Conservation (phyloP, 371 early-diverging fungal genomes). For the Entomophthora muscae region DNA sequence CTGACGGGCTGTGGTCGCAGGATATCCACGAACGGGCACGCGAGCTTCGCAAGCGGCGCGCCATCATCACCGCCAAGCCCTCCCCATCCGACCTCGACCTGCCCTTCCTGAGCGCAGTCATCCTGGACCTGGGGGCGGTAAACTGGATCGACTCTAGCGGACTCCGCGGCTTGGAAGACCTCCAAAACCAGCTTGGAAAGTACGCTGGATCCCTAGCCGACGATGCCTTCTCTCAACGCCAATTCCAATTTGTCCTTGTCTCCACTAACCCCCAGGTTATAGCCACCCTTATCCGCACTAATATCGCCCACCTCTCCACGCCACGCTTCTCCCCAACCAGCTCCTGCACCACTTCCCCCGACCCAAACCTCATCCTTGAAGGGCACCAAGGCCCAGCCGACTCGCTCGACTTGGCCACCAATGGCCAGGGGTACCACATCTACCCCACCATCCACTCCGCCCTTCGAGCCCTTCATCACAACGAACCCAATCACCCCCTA, state of each 20-base stretch:
- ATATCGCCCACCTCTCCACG: not conserved
- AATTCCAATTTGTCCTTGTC: constrained; percentile 17
- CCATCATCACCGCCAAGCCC: constrained; percentile 11
- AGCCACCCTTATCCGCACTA: not conserved
- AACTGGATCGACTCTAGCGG: constrained; percentile 62
- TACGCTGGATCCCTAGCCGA: constrained; percentile 20
- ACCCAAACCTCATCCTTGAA: too few relatives aligned
- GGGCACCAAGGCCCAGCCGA: too few relatives aligned
- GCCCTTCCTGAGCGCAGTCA: constrained; percentile 41
- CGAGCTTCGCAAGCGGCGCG: constrained; percentile 11
- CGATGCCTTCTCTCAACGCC: constrained; percentile 10
- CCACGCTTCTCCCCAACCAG: not conserved
- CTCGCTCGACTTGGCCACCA: too few relatives aligned
- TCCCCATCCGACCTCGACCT: constrained; percentile 16
- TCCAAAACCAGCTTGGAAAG: constrained; percentile 26
- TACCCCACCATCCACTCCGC: not conserved
- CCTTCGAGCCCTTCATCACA: too few relatives aligned
- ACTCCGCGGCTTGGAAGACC: constrained; percentile 43
- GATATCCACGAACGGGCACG: constrained; percentile 11
- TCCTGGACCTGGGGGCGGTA: constrained; percentile 64
- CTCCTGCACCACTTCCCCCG: not conserved
- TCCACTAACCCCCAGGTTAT: constrained; percentile 11
- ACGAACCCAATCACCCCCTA: too few relatives aligned
- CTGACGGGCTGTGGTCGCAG: constrained; percentile 2
- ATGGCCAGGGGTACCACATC: not conserved